These are phyloP conservation scores for Gnetum montanum DNA, from an alignment of 75 land plant genomes.

Conservation along the genomic window DNA sequence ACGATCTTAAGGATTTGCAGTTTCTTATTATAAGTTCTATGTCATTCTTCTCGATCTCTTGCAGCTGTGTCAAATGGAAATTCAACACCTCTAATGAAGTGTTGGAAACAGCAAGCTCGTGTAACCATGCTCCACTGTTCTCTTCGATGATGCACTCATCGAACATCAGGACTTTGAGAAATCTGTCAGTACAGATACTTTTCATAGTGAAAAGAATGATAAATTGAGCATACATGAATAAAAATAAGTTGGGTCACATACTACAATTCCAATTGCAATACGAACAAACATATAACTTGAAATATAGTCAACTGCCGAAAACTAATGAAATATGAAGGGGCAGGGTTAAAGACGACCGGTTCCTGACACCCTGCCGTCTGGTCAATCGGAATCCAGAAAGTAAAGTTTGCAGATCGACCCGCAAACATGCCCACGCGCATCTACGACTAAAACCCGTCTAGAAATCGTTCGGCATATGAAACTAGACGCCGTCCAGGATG, in stretches of 20 bases:
- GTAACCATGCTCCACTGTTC: constrained; percentile 77
- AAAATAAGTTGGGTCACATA: neutral
- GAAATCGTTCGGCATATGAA: too few species aligned
- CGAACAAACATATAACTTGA: neutral
- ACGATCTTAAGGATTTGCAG: constrained; percentile 49
- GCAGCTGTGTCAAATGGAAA: constrained; percentile 62
- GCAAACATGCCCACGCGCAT: too few species aligned
- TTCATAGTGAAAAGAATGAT: neutral
- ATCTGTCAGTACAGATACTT: constrained; percentile 25
- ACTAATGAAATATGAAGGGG: neutral
- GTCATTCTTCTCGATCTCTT: constrained; percentile 26
- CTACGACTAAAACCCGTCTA: too few species aligned
- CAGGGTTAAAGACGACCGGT: neutral
- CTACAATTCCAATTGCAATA: neutral
- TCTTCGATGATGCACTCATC: constrained; percentile 74
- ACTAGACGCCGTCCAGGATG: too few species aligned
- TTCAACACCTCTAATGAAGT: constrained; percentile 56
- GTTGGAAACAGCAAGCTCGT: constrained; percentile 59
- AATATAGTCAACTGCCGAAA: neutral
- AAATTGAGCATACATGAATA: neutral
- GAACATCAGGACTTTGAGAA: constrained; percentile 47
- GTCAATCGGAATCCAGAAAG: too few species aligned
- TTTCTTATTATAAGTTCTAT: constrained; percentile 60
- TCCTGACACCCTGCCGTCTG: too few species aligned
- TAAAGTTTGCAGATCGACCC: too few species aligned